A percentile compares a stretch with the other conserved stretches of the same genome.
phyloP scores from a whole-genome alignment of 768 basidiomycete species.

The Heimioporus sp. region DNA sequence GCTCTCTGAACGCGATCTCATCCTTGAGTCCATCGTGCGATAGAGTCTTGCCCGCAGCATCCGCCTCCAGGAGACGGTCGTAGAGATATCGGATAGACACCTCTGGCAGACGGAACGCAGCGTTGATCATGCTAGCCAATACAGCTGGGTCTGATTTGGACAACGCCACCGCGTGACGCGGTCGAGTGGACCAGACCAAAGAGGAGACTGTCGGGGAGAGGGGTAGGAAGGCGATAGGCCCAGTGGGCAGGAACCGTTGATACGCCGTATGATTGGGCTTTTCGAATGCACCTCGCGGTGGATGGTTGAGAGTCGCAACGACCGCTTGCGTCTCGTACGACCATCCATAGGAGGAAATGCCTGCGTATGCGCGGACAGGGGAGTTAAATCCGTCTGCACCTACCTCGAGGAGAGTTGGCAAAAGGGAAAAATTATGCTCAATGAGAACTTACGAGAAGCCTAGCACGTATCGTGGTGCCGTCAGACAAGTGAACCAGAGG shows the following conservation, averaged over 20 bases:
- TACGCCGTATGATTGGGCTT: slow-evolving; percentile 78
- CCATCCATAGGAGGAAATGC: slow-evolving; percentile 89
- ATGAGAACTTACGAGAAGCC: slow-evolving; percentile 61
- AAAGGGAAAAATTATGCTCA: not conserved
- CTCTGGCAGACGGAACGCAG: slow-evolving; percentile 83
- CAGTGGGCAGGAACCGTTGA: slow-evolving; percentile 93
- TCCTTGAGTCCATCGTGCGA: slow-evolving; percentile 48
- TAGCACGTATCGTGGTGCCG: slow-evolving; percentile 60
- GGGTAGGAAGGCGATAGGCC: slow-evolving; percentile 92
- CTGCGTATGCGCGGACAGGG: slow-evolving; percentile 75
- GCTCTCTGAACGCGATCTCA: slow-evolving; percentile 74
- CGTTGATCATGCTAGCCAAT: slow-evolving; percentile 78
- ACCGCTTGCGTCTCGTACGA: slow-evolving; percentile 86
- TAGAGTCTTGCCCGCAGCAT: slow-evolving; percentile 42
- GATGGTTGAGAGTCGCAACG: slow-evolving; percentile 83
- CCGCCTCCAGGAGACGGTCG: slow-evolving; percentile 54
- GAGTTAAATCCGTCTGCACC: slow-evolving; percentile 97
- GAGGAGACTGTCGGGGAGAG: slow-evolving; percentile 77
- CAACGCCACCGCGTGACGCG: slow-evolving; percentile 69
- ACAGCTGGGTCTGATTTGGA: slow-evolving; percentile 64
- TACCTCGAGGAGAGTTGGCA: slow-evolving; percentile 45
- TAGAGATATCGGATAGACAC: slow-evolving; percentile 65
- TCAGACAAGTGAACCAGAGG: slow-evolving; percentile 75
- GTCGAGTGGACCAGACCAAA: slow-evolving; percentile 92
- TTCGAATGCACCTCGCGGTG: slow-evolving; percentile 60